Evolutionary conservation across 257 asterid species (phyloP).

Genomic region (Nicotiana noctiflora): DNA sequence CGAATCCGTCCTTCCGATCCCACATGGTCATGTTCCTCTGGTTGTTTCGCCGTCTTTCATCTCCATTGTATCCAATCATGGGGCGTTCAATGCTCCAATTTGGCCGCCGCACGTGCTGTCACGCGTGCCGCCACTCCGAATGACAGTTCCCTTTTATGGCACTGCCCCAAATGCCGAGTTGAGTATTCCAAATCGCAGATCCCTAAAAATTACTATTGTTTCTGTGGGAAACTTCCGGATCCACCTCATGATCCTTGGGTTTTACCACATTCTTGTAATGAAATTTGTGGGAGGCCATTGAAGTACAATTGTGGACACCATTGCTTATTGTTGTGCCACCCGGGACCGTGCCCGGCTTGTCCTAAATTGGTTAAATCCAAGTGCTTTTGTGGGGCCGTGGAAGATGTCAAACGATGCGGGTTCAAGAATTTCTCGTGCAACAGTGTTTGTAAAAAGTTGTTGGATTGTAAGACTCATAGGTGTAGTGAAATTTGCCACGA

Average conservation of each 20-base stretch:
- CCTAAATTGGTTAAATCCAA: constrained; percentile 61
- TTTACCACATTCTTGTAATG: constrained; percentile 92
- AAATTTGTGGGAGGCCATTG: constrained; percentile 66
- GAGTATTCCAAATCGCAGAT: constrained; percentile 61
- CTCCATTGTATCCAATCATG: constrained; percentile 91
- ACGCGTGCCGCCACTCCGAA: constrained; percentile 58
- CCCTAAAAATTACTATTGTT: constrained; percentile 66
- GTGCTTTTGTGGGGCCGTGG: constrained; percentile 69
- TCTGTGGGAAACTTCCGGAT: constrained; percentile 70
- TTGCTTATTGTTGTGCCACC: constrained; percentile 79
- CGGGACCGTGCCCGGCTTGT: constrained; percentile 92
- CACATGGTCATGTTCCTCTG: constrained; percentile 85
- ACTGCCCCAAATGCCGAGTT: constrained; percentile 90
- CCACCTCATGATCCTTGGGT: constrained; percentile 93
- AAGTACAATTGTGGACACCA: constrained; percentile 70
- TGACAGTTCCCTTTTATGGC: constrained; percentile 55
- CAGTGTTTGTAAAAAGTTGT: constrained; percentile 39
- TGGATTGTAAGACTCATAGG: constrained; percentile 61
- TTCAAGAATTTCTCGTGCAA: constrained; percentile 73
- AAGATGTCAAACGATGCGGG: constrained; percentile 82
- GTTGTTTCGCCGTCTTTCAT: constrained; percentile 87
- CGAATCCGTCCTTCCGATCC: constrained; percentile 78
- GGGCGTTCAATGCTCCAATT: constrained; percentile 69
- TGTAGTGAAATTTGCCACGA: constrained; percentile 75
- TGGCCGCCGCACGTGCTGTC: constrained; percentile 71